These are phyloP conservation scores for Wolfiporia cocos DNA, from an alignment of 1,284 basidiomycete species.

Conservation along the genomic window DNA sequence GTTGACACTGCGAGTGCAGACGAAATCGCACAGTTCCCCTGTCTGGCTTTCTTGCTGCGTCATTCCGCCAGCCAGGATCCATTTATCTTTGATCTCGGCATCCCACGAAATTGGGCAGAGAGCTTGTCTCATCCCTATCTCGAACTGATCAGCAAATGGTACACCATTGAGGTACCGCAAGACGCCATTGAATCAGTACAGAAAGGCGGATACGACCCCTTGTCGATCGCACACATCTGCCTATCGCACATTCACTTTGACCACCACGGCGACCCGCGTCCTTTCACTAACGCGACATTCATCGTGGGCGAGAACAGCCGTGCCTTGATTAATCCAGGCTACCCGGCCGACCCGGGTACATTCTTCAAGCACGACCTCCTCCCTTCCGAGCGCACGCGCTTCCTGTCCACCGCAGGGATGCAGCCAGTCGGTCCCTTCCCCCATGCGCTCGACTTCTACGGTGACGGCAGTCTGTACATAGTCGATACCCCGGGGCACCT, in stretches of 20 bases:
- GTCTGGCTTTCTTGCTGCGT: slow-evolving; percentile 43
- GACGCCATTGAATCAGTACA: slow-evolving; percentile 41
- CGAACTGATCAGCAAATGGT: slow-evolving; percentile 8
- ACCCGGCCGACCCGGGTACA: slow-evolving; percentile 34
- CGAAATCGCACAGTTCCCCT: slow-evolving; percentile 25
- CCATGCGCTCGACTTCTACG: slow-evolving; percentile 44
- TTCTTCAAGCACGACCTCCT: slow-evolving; percentile 31
- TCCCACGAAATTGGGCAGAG: slow-evolving; percentile 39
- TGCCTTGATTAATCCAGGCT: slow-evolving; percentile 30
- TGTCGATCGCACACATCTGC: slow-evolving; percentile 38
- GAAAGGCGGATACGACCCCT: slow-evolving; percentile 39
- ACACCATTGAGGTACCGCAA: slow-evolving; percentile 28
- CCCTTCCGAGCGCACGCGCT: slow-evolving; percentile 36
- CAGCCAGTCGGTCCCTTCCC: slow-evolving; percentile 42
- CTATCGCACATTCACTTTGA: slow-evolving; percentile 46
- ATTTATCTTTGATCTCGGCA: slow-evolving; percentile 49
- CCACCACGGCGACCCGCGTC: slow-evolving; percentile 37
- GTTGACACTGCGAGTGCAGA: slow-evolving; percentile 28
- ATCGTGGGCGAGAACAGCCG: slow-evolving; percentile 35
- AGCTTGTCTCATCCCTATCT: slow-evolving; percentile 27
- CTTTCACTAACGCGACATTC: slow-evolving; percentile 43
- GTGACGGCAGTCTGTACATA: slow-evolving; percentile 52
- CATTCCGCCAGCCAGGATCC: slow-evolving; percentile 32
- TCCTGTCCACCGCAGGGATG: slow-evolving; percentile 11
- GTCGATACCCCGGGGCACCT: slow-evolving; percentile 52